Percentiles rank a stretch among this genome's conserved stretches.
phyloP scores from a whole-genome alignment of 164 flowering plant genomes.

The Nelumbo lutea region DNA sequence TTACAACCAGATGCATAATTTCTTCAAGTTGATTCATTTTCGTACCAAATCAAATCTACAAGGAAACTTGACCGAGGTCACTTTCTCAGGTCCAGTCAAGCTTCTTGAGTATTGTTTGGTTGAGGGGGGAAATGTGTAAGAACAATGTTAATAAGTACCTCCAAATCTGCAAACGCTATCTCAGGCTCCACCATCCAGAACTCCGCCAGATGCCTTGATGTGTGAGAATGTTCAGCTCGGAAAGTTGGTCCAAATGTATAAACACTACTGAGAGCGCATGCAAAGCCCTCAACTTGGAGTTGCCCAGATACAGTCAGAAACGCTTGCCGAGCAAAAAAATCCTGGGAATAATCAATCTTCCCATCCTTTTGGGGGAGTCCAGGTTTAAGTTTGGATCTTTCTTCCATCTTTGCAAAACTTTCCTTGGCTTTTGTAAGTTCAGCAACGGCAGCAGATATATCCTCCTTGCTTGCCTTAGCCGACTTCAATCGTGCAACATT shows the following conservation, averaged over 20 bases:
- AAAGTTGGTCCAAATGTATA: slow-evolving; percentile 1
- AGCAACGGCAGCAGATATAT: neutral
- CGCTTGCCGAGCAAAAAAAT: slow-evolving; percentile 1
- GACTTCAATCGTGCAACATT: neutral
- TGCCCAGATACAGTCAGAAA: neutral
- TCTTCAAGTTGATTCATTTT: no score
- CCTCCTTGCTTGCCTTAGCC: neutral
- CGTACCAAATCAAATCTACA: no score
- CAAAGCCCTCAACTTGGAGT: slow-evolving; percentile 1
- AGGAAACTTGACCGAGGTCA: neutral
- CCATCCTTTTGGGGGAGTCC: neutral
- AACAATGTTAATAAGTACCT: slow-evolving; percentile 28
- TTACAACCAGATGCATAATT: no score
- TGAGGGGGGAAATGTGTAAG: neutral
- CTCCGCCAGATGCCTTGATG: slow-evolving; percentile 47
- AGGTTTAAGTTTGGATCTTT: slow-evolving; percentile 39
- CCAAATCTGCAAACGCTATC: slow-evolving; percentile 68
- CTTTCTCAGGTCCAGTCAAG: neutral
- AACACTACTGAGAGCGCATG: neutral
- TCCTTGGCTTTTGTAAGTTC: slow-evolving; percentile 51
- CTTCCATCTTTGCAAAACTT: slow-evolving; percentile 38
- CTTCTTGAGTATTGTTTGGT: neutral
- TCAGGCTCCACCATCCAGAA: slow-evolving; percentile 90
- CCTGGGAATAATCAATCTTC: neutral
- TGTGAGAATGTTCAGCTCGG: neutral